phyloP scores from a whole-genome alignment of 148 eudicot species.

The Rhododendron ferrugineum region DNA sequence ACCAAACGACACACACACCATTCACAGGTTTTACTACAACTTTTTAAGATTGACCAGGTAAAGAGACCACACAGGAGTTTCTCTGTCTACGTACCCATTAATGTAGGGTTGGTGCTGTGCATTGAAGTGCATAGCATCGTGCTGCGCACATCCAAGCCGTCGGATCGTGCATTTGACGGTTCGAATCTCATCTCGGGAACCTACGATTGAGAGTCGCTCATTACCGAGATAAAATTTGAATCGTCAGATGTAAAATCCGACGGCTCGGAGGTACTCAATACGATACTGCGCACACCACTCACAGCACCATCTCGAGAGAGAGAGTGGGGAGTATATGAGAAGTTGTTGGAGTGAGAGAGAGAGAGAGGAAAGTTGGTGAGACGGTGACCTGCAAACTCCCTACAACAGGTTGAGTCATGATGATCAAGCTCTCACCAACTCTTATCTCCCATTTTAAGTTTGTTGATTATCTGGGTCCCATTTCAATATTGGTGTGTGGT shows the following conservation, averaged over 20 bases:
- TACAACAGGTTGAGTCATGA: neutral
- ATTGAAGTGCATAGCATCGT: too few species aligned
- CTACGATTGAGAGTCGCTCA: too few species aligned
- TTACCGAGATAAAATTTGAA: too few species aligned
- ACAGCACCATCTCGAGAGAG: too few species aligned
- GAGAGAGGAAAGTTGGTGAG: slow-evolving; percentile 16
- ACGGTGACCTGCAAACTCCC: slow-evolving; percentile 4
- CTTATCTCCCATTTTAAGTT: neutral
- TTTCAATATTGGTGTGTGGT: neutral
- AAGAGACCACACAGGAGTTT: neutral
- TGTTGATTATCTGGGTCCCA: neutral
- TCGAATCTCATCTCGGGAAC: too few species aligned
- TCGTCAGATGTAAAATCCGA: accelerated
- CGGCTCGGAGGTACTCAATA: accelerated
- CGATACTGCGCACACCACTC: too few species aligned
- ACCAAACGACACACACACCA: neutral
- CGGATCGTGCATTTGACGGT: too few species aligned
- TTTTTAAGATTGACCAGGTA: neutral
- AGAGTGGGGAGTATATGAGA: neutral
- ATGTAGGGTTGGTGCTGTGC: too few species aligned
- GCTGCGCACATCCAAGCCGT: too few species aligned
- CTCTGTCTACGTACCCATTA: neutral
- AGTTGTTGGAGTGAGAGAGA: neutral
- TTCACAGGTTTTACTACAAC: neutral
- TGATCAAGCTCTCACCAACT: slow-evolving; percentile 4